A percentile compares a stretch with the other conserved stretches of the same genome.
Conservation (phyloP, 108 stramenopile species). For the Pseudonitzschia delicatissima region DNA sequence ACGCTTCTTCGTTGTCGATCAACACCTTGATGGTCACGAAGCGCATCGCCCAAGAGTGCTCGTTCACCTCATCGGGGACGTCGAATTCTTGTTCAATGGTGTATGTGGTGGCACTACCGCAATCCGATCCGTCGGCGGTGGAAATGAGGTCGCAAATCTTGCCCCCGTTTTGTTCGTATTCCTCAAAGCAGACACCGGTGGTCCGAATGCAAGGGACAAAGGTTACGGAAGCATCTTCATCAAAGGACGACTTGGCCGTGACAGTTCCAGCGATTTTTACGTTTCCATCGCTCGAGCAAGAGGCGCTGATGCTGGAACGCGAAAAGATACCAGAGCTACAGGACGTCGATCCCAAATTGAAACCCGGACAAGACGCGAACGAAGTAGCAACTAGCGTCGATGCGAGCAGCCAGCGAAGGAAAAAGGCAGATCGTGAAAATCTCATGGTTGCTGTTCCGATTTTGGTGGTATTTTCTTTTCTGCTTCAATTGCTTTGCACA, state of each 20-base stretch:
- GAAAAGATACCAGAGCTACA: constrained; percentile 8
- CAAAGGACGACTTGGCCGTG: background rate
- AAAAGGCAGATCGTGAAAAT: background rate
- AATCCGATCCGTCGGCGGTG: constrained; percentile 5
- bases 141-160: constrained; percentile 7
- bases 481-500: too few relatives aligned
- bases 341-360: background rate
- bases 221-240: constrained; percentile 2
- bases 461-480: too few relatives aligned
- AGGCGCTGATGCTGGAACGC: background rate
- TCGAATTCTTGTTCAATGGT: constrained; percentile 6
- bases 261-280: constrained; percentile 2
- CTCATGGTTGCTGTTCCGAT: too few relatives aligned
- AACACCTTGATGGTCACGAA: constrained; percentile 6
- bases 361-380: constrained; percentile 2
- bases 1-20: constrained; percentile 6
- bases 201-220: background rate
- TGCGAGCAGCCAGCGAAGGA: constrained; percentile 1
- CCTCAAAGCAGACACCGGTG: constrained; percentile 3
- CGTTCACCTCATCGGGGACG: background rate
- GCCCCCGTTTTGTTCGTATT: constrained; percentile 12
- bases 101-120: constrained; percentile 7
- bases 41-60: background rate
- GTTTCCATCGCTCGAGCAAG: background rate
- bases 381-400: background rate